Percentiles rank a stretch among this genome's conserved stretches.
phyloP scores from a whole-genome alignment of 2,329 filamentous ascomycete genomes.

The Microsporum canis region DNA sequence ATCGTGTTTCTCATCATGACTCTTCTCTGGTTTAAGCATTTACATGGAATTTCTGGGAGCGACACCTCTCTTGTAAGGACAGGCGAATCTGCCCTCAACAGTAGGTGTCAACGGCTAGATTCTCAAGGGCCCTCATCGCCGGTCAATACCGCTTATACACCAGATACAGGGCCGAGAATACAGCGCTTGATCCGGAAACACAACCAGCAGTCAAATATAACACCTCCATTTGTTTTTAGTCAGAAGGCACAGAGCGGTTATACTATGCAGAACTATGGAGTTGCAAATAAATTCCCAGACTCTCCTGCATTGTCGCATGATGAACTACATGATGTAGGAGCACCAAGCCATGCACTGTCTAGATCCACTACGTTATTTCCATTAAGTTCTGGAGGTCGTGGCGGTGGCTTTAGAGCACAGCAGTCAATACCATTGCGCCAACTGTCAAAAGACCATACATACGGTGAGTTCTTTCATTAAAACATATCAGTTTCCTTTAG shows the following conservation, averaged over 20 bases:
- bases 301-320: background rate
- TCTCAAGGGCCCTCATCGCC: background rate
- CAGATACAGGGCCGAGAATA: background rate
- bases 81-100: background rate
- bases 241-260: background rate
- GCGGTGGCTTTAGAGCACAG: background rate
- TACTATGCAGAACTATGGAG: background rate
- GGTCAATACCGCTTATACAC: background rate
- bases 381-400: background rate
- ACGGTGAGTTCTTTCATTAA: background rate
- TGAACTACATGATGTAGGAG: background rate
- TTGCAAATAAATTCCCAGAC: background rate
- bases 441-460: background rate
- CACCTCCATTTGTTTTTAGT: background rate
- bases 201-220: background rate
- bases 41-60: background rate
- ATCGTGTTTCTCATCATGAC: background rate
- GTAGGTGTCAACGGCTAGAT: background rate
- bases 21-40: background rate
- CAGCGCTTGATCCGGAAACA: background rate
- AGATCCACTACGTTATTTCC: background rate
- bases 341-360: background rate
- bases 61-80: background rate
- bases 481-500: background rate
- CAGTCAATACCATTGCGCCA: background rate